A percentile compares a stretch with the other conserved stretches of the same genome.
Conservation (phyloP, 805 yeast genomes). For the Saturnispora halmiae region DNA sequence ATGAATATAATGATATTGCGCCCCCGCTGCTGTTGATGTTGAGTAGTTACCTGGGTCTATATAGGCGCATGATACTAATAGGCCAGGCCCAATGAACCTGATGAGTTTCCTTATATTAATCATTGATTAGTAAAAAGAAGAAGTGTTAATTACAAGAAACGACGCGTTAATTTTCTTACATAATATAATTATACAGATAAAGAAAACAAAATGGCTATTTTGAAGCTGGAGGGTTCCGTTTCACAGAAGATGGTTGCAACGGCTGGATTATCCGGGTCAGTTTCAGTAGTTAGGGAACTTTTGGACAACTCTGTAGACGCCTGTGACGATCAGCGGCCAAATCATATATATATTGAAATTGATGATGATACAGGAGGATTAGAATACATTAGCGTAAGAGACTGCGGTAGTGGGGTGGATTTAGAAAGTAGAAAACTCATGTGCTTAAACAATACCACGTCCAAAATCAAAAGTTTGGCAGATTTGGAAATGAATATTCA, state of each 20-base stretch:
- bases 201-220: no score
- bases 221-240: slow-evolving; percentile 19
- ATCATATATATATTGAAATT: slow-evolving; percentile 29
- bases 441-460: slow-evolving; percentile 35
- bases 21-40: slow-evolving; percentile 84
- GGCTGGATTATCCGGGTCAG: slow-evolving; percentile 29
- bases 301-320: slow-evolving; percentile 36
- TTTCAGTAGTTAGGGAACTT: slow-evolving; percentile 32
- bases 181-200: no score
- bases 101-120: slow-evolving; percentile 37
- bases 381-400: slow-evolving; percentile 25
- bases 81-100: slow-evolving; percentile 77
- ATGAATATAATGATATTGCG: slow-evolving; percentile 63
- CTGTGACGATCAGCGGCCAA: slow-evolving; percentile 8
- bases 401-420: slow-evolving; percentile 34
- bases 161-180: slow-evolving; percentile 4
- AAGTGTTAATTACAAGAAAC: background rate
- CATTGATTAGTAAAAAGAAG: slow-evolving; percentile 3
- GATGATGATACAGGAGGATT: slow-evolving; percentile 33
- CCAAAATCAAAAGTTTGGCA: slow-evolving; percentile 28
- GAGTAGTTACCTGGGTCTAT: slow-evolving; percentile 94
- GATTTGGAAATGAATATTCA: slow-evolving; percentile 25
- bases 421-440: slow-evolving; percentile 25
- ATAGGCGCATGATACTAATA: slow-evolving; percentile 82
- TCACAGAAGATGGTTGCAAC: slow-evolving; percentile 20